Evolutionary conservation across 2,329 filamentous ascomycete species (phyloP).

Genomic region (Calcarisporium arbuscula): DNA sequence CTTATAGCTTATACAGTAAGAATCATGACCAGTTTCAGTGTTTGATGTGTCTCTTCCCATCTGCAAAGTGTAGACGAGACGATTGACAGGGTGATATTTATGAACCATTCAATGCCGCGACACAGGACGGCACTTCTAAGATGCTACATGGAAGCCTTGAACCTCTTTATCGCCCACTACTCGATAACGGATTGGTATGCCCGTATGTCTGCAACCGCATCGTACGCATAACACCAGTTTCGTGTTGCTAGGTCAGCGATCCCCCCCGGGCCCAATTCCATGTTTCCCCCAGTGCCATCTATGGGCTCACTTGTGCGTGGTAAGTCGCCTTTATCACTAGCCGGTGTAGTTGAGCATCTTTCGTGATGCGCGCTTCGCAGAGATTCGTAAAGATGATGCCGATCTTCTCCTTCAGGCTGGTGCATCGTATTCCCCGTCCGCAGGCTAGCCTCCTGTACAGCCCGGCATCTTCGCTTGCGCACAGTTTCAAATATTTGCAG

Average conservation of each 20-base stretch:
- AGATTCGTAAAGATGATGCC: conserved; percentile 8
- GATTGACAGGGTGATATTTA: too few species aligned
- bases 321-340: not conserved
- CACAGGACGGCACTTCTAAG: too few species aligned
- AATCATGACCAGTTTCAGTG: too few species aligned
- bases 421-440: conserved; percentile 10
- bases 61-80: too few species aligned
- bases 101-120: too few species aligned
- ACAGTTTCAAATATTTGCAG: conserved; percentile 7
- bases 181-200: conserved; percentile 2
- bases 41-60: too few species aligned
- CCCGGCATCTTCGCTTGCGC: conserved; percentile 7
- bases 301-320: not conserved
- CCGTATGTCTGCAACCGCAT: conserved; percentile 5
- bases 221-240: conserved; percentile 10
- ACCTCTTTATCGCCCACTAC: too few species aligned
- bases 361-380: conserved; percentile 4
- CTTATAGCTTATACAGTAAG: too few species aligned
- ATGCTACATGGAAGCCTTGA: too few species aligned
- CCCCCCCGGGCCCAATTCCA: not conserved
- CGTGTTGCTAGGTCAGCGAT: conserved; percentile 7
- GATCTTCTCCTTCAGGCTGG: conserved; percentile 1
- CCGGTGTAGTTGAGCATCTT: not conserved
- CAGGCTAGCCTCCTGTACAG: conserved; percentile 11
- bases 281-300: not conserved